phyloP scores from a whole-genome alignment of 2,329 filamentous ascomycete genomes.

The Lecanosticta acicola region DNA sequence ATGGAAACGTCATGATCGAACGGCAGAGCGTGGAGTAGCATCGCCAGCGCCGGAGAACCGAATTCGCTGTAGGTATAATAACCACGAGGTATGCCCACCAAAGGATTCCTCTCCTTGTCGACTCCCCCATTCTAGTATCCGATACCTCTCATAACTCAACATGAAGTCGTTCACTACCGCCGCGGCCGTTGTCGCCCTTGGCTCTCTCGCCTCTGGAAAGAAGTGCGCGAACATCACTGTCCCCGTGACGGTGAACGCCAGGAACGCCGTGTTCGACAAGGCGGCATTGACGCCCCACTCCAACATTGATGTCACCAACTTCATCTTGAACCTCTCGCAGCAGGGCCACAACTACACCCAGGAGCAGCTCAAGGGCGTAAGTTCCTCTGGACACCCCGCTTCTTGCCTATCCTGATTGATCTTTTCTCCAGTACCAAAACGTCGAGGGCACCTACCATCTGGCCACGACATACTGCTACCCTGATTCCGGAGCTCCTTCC shows the following conservation, averaged over 20 bases:
- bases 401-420: neutral
- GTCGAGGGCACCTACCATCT: slow-evolving; percentile 53
- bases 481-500: slow-evolving; percentile 39
- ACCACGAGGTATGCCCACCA: too few species aligned
- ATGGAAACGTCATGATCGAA: too few species aligned
- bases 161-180: slow-evolving; percentile 26
- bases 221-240: slow-evolving; percentile 41
- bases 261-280: slow-evolving; percentile 51
- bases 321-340: slow-evolving; percentile 47
- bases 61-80: neutral
- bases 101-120: neutral
- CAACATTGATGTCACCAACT: slow-evolving; percentile 55
- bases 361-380: slow-evolving; percentile 41
- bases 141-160: neutral
- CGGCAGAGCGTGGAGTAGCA: too few species aligned
- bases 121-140: neutral
- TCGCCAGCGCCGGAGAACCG: neutral
- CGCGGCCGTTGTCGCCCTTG: slow-evolving; percentile 20
- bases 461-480: slow-evolving; percentile 57
- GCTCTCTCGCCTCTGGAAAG: slow-evolving; percentile 22
- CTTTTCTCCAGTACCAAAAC: slow-evolving; percentile 40
- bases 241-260: slow-evolving; percentile 50
- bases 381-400: neutral
- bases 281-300: slow-evolving; percentile 38
- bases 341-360: slow-evolving; percentile 49